Conservation (phyloP, 2,329 filamentous ascomycete genomes). For the Achaetomium macrosporum region DNA sequence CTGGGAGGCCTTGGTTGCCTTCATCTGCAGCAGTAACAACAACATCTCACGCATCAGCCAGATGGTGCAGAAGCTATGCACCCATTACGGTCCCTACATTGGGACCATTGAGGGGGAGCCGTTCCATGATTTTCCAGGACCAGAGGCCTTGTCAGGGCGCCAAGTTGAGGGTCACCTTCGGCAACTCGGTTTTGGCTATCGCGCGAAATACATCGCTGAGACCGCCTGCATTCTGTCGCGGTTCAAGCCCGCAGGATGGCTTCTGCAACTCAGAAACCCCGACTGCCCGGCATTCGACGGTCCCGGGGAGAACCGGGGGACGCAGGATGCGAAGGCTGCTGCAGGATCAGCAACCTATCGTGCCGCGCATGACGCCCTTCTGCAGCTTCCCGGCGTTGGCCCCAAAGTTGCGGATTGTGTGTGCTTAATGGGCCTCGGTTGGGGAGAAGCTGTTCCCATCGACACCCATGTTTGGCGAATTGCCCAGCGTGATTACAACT, state of each 20-base stretch:
- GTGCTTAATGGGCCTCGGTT: slow-evolving; percentile 90
- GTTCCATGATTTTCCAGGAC: slow-evolving; percentile 83
- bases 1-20: slow-evolving; percentile 89
- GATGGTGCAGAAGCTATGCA: slow-evolving; percentile 91
- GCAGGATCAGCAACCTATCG: slow-evolving; percentile 54
- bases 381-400: slow-evolving; percentile 79
- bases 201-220: slow-evolving; percentile 84
- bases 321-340: slow-evolving; percentile 32
- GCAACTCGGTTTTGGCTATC: slow-evolving; percentile 85
- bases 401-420: slow-evolving; percentile 98
- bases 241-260: slow-evolving; percentile 66
- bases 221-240: slow-evolving; percentile 71
- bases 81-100: slow-evolving; percentile 74
- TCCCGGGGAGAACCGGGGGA: not conserved
- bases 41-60: slow-evolving; percentile 92
- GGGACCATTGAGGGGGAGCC: slow-evolving; percentile 61
- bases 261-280: slow-evolving; percentile 72
- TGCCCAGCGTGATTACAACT: slow-evolving; percentile 90
- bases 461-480: slow-evolving; percentile 99
- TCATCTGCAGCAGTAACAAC: slow-evolving; percentile 99
- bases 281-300: slow-evolving; percentile 55
- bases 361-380: slow-evolving; percentile 71
- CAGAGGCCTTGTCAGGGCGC: slow-evolving; percentile 63
- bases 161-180: slow-evolving; percentile 77
- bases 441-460: slow-evolving; percentile 91